Evolutionary conservation across 192 early-diverging fungal species (phyloP).

Genomic region (Funneliformis geosporum): DNA sequence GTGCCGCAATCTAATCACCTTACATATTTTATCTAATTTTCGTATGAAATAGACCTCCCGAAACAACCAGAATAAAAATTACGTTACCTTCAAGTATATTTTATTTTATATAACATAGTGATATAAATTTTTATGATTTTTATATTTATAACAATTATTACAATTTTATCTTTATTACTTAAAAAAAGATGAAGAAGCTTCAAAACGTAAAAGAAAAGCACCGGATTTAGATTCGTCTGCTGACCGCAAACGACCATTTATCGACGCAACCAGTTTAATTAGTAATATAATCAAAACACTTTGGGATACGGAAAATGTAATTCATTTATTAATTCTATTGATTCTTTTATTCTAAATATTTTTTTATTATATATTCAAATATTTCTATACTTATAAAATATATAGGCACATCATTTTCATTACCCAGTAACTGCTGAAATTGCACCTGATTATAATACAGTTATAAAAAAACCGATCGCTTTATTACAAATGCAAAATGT

Average conservation of each 20-base stretch:
- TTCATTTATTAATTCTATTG: background rate
- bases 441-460: constrained; percentile 54
- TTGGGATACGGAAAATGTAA: background rate
- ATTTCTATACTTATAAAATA: background rate
- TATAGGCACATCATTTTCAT: background rate
- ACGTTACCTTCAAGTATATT: background rate
- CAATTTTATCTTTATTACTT: background rate
- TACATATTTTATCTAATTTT: background rate
- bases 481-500: constrained; percentile 59
- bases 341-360: background rate
- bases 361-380: background rate
- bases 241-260: background rate
- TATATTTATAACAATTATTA: background rate
- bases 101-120: background rate
- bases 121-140: background rate
- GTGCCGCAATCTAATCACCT: background rate
- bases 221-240: background rate
- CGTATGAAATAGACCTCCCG: background rate
- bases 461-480: constrained; percentile 55
- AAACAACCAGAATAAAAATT: background rate
- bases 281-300: background rate
- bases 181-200: background rate
- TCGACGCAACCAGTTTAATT: background rate
- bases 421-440: constrained; percentile 47
- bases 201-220: background rate